Percentiles rank a stretch among this genome's conserved stretches.
phyloP scores from a whole-genome alignment of 768 basidiomycete genomes.

The Rickenella mellea region DNA sequence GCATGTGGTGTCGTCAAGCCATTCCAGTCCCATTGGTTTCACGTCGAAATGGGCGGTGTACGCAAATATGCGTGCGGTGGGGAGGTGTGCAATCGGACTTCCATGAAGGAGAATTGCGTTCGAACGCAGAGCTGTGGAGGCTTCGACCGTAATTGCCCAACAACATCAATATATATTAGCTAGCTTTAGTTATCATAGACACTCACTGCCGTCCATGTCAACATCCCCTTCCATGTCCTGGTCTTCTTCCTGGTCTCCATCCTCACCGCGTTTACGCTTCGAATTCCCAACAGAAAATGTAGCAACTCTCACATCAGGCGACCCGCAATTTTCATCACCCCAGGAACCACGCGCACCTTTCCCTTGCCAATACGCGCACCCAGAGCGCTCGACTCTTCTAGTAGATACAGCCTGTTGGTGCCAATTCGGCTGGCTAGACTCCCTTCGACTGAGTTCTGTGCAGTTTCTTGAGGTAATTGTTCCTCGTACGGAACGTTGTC shows the following conservation, averaged over 20 bases:
- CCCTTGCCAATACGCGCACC: too few species aligned
- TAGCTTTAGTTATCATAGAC: too few species aligned
- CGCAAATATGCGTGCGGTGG: conserved; percentile 70
- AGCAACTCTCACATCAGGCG: conserved; percentile 6
- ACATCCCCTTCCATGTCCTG: conserved; percentile 20
- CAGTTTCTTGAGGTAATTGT: conserved; percentile 27
- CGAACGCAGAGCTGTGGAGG: conserved; percentile 21
- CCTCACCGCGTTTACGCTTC: conserved; percentile 40
- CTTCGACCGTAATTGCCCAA: background rate
- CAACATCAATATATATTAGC: background rate
- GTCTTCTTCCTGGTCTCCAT: conserved; percentile 25
- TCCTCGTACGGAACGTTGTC: conserved; percentile 48
- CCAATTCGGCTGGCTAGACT: conserved; percentile 53
- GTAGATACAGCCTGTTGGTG: conserved; percentile 64
- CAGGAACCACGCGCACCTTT: conserved; percentile 53
- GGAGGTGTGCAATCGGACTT: conserved; percentile 61
- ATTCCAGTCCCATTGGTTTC: conserved; percentile 69
- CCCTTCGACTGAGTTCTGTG: conserved; percentile 22
- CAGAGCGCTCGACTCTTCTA: conserved; percentile 62
- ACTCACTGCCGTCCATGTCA: conserved; percentile 2
- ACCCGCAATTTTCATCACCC: background rate
- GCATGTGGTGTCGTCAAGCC: conserved; percentile 80
- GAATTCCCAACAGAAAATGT: too few species aligned
- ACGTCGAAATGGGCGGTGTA: conserved; percentile 75
- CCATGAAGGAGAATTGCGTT: conserved; percentile 72